Evolutionary conservation across 2,329 filamentous ascomycete species (phyloP), one percentile per base, ranked within the genome.

Genomic region (Paramyrothecium roridum): DNA sequence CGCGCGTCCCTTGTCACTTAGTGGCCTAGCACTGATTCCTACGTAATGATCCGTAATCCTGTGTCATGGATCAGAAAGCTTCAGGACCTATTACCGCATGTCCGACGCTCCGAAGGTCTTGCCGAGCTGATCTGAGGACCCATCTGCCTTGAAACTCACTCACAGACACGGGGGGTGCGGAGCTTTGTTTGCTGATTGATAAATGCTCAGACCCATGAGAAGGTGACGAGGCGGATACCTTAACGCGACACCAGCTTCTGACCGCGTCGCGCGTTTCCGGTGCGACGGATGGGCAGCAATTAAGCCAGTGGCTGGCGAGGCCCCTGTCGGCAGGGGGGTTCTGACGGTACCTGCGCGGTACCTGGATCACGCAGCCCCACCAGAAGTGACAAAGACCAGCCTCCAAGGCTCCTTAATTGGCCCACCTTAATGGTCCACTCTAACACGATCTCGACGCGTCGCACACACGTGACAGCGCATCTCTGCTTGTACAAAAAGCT

Each of bases 401-500:
- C 51, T 50, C 54, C 56, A 49, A n/a, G 46, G 53, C 52, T 30
- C 58, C 56, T 62, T 62, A 63, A 65, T 61, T 65, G 67, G 58
- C 54, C 61, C 60, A 60, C 58, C 55, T 33, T 21, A 52, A 34
- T 33, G 49, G 46, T 51, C 56, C 60, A 61, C 53, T 56, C 33
- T 62, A 61, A 65, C 66, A 67, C 67, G 63, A 60, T 60, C 49
- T 63, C 60, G 65, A 72, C 71, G 71, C 71, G 71, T 71, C 62
- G 33, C 34, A 37, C 56, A 56, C 72, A 75, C 73, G 73, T 75
- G 73, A 75, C 63, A 62, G 60, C 70, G 66, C 64, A 66, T 66
- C 62, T 56, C 59, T 56, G 54, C 59, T 63, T 65, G 59, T 72
- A 74, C 71, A 75, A 74, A 75, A 74, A 65, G 65, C 65, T 70